Evolutionary conservation across 2,329 filamentous ascomycete genomes (phyloP).

Genomic region (Elsinoe fawcettii): DNA sequence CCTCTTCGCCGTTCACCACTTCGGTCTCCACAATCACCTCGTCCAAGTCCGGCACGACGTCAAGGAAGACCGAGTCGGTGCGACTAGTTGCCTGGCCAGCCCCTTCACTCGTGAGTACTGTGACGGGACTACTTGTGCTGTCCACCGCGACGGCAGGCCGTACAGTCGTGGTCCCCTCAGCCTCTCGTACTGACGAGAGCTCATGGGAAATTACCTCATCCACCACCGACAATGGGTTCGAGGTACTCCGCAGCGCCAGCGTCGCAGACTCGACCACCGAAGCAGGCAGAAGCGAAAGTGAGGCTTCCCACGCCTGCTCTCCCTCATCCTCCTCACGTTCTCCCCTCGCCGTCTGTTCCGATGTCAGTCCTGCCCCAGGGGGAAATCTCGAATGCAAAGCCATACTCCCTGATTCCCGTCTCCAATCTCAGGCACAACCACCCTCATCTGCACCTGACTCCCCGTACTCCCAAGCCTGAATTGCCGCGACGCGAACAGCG

Average conservation of each 20-base stretch:
- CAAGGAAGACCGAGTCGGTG: not conserved
- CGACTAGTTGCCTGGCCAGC: not conserved
- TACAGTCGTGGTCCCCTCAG: no score
- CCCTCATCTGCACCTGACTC: not conserved
- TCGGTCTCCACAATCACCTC: no score
- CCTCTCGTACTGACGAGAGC: not conserved
- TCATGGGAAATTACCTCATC: not conserved
- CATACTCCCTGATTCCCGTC: not conserved
- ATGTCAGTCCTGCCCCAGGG: not conserved
- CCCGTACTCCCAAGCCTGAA: not conserved
- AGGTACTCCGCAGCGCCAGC: not conserved
- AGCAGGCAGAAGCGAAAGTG: not conserved
- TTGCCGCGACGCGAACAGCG: not conserved
- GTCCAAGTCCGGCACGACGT: not conserved
- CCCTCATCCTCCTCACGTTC: not conserved
- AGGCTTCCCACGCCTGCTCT: not conserved
- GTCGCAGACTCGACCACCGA: not conserved
- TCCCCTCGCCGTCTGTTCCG: not conserved
- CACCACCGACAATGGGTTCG: not conserved
- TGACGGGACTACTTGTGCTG: not conserved
- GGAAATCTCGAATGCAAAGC: no score
- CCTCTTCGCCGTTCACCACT: no score
- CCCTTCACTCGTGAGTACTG: not conserved
- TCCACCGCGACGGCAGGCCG: not conserved
- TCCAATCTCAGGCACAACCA: not conserved